Conservation (phyloP, 2,329 filamentous ascomycete genomes). For the Aspergillus sp. region DNA sequence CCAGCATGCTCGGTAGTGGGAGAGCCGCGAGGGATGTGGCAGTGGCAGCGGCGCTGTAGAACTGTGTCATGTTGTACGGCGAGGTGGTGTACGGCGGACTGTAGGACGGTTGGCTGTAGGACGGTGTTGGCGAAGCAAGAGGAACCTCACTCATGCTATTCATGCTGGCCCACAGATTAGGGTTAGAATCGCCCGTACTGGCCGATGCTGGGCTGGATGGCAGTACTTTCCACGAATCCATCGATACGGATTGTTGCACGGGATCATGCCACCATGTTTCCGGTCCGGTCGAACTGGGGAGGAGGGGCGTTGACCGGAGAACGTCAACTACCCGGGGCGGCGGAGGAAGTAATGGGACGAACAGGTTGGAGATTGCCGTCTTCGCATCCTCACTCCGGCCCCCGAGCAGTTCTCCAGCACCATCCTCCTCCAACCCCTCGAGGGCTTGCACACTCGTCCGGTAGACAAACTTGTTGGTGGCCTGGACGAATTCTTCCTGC, state of each 20-base stretch:
- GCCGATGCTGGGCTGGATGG: slow-evolving; percentile 79
- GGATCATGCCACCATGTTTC: slow-evolving; percentile 80
- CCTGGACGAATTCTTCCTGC: slow-evolving; percentile 94
- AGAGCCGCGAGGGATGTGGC: slow-evolving; percentile 72
- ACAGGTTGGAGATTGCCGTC: slow-evolving; percentile 76
- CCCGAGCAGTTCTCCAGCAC: slow-evolving; percentile 86
- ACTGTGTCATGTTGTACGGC: slow-evolving; percentile 59
- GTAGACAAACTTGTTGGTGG: slow-evolving; percentile 96
- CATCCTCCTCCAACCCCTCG: slow-evolving; percentile 95
- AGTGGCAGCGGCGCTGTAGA: slow-evolving; percentile 76
- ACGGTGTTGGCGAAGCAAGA: slow-evolving; percentile 74
- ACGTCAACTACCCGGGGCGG: slow-evolving; percentile 88
- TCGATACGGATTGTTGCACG: slow-evolving; percentile 64
- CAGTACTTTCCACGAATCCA: slow-evolving; percentile 88
- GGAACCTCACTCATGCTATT: slow-evolving; percentile 67
- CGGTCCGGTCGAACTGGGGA: slow-evolving; percentile 75
- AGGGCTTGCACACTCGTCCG: slow-evolving; percentile 83
- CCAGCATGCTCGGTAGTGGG: slow-evolving; percentile 81
- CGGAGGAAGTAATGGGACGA: slow-evolving; percentile 80
- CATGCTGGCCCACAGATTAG: slow-evolving; percentile 76
- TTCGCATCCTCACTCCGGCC: slow-evolving; percentile 94
- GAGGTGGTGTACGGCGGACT: slow-evolving; percentile 75
- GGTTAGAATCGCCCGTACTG: slow-evolving; percentile 69
- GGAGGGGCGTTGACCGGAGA: slow-evolving; percentile 77
- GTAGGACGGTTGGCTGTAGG: slow-evolving; percentile 66